phyloP scores from a whole-genome alignment of 306 rosid species.

The Quercus rubra region DNA sequence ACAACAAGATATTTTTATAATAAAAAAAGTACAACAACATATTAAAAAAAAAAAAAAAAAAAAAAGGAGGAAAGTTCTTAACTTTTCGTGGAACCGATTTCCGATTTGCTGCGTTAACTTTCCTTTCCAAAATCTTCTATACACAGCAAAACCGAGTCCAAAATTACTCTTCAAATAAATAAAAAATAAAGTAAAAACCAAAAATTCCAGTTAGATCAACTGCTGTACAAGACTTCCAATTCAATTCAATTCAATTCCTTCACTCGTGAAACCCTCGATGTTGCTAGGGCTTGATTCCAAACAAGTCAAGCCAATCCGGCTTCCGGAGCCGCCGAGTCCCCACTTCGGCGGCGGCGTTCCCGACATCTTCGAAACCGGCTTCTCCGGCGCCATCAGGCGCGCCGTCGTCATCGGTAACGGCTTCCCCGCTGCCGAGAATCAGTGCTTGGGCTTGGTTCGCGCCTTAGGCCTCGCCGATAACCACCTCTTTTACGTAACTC shows the following conservation, averaged over 20 bases:
- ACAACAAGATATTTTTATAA: no score
- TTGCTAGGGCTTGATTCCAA: neutral
- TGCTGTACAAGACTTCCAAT: no score
- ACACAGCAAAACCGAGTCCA: no score
- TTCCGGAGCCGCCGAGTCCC: slow-evolving; percentile 86
- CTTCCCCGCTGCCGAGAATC: slow-evolving; percentile 67
- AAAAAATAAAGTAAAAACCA: no score
- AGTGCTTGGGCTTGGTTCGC: slow-evolving; percentile 81
- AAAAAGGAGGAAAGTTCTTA: no score
- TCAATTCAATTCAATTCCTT: neutral
- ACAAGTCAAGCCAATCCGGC: slow-evolving; percentile 63
- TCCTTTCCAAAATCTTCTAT: no score
- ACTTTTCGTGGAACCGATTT: no score
- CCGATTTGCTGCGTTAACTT: no score
- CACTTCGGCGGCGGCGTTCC: slow-evolving; percentile 34
- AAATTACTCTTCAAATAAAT: no score
- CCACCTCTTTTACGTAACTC: slow-evolving; percentile 57
- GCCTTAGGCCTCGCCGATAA: slow-evolving; percentile 84
- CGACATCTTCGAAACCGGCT: slow-evolving; percentile 83
- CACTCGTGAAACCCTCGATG: neutral
- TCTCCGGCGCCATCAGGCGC: slow-evolving; percentile 68
- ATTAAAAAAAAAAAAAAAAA: no score
- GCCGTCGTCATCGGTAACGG: slow-evolving; percentile 90
- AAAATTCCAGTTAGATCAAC: no score
- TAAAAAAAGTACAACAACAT: no score